Base-by-base conservation (phyloP, 1,284 basidiomycete genomes). In the Gomphus bonarii region DNA sequence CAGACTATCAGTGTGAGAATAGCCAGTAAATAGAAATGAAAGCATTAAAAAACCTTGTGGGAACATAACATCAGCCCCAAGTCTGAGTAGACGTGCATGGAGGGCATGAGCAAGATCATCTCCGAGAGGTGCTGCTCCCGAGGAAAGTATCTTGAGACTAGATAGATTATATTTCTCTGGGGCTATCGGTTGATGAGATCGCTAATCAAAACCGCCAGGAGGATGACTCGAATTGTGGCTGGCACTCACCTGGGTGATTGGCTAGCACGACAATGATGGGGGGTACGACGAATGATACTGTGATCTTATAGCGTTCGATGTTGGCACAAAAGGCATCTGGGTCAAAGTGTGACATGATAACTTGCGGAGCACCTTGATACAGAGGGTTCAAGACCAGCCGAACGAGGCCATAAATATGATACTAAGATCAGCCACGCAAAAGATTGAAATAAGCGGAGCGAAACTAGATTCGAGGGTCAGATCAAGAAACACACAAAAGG, bases 331-430 rank as follows among this genome's bases (percentile, higher is more conserved):
- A 60, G 47, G 40, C 38, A 44, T 36, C 54, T 31, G 18, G 58
- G 49, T 35, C 60, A 55, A 54, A 58, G 22, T 46, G 43, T 50
- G 44, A 57, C 60, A 56, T 55, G 40, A 50, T 6, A n/a, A 91
- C 77, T 3, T 84, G 73, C 0, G 85, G 78, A 0, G 78, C 68
- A 1, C 85, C 85, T 6, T 70, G 65, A 2, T 74, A 70, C 54
- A 91, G 67, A 0, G 86, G 81, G 59, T 82, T 80, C 49, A 83
- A 75, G 0, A 92, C 62, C 3, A 84, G 69, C 35, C 28, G 38
- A 14, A 52, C 38, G 14, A 57, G 42, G 20, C 55, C 55, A 43
- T 57, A 57, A 6, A 57, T 51, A 42, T 57, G 55, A 46, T 50
- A 57, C 55, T 56, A 35, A 35, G 3, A 36, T 11, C 30, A 31